Conservation (phyloP, 1,284 basidiomycete genomes). For the Cutaneotrichosporon sp. region DNA sequence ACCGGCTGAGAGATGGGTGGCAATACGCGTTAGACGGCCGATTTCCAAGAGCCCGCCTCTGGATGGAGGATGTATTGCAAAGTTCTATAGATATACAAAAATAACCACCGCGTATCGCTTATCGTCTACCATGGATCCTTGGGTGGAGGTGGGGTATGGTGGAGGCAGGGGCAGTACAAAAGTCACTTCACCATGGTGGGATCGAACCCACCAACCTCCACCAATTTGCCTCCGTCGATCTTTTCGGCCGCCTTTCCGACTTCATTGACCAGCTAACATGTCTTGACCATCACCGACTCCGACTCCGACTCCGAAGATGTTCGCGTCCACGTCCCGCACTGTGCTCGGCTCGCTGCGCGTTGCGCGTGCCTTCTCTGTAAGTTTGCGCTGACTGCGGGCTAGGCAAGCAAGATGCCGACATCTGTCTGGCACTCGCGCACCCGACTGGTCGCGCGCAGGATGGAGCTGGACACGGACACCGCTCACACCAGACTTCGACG, state of each 20-base stretch:
- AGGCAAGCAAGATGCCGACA: not conserved
- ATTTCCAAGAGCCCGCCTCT: no score
- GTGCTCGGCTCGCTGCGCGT: conserved; percentile 19
- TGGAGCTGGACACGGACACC: not conserved
- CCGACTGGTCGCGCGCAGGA: no score
- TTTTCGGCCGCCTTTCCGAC: conserved; percentile 8
- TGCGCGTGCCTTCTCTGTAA: conserved; percentile 25
- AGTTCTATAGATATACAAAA: not conserved
- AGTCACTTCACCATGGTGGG: not conserved
- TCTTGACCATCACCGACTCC: not conserved
- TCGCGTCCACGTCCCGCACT: conserved; percentile 36
- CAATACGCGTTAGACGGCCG: not conserved
- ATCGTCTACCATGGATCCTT: no score
- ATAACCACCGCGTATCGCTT: no score
- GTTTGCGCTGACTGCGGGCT: not conserved
- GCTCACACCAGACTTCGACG: conserved; percentile 30
- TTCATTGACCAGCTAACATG: no score
- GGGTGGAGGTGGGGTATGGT: no score
- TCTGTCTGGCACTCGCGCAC: not conserved
- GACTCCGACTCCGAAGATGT: conserved; percentile 33
- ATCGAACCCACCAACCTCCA: not conserved
- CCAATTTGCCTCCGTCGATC: conserved; percentile 6
- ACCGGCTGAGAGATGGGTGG: not conserved
- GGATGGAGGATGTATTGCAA: not conserved
- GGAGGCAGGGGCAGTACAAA: not conserved